phyloP scores from a whole-genome alignment of 768 basidiomycete species.

The Podaxis sp. region DNA sequence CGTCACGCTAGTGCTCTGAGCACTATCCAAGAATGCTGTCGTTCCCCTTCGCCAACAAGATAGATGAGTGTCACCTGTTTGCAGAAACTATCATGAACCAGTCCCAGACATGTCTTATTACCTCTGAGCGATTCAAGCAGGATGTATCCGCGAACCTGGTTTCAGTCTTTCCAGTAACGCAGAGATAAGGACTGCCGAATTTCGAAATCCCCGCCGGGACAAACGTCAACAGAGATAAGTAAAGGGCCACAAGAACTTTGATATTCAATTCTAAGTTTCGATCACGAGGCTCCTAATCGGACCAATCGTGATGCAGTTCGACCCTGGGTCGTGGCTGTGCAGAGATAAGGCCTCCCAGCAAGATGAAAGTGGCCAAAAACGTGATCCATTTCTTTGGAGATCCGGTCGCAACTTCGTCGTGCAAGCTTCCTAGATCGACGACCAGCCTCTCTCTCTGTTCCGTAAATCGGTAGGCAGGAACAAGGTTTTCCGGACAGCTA shows the following conservation, averaged over 20 bases:
- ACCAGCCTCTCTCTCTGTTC: background rate
- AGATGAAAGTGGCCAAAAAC: background rate
- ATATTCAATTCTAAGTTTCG: background rate
- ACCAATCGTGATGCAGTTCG: constrained; percentile 6
- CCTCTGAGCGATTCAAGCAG: background rate
- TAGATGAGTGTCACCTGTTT: too few relatives aligned
- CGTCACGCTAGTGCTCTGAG: constrained; percentile 3
- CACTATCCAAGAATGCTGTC: background rate
- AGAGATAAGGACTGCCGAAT: constrained; percentile 12
- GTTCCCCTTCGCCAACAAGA: background rate
- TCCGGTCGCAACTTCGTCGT: background rate
- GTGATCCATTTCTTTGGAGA: too few relatives aligned
- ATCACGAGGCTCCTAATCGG: constrained; percentile 13
- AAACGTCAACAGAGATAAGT: constrained; percentile 14
- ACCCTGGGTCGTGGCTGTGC: constrained; percentile 2
- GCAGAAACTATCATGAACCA: background rate
- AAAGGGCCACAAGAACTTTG: background rate
- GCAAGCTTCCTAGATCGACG: background rate
- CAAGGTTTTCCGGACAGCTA: background rate
- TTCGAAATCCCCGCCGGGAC: constrained; percentile 1
- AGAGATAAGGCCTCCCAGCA: constrained; percentile 9
- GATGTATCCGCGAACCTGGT: background rate
- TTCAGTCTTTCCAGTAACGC: background rate
- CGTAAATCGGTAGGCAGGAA: background rate
- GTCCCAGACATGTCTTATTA: background rate